Percentiles rank a stretch among this genome's conserved stretches.
These are phyloP conservation scores for Millerago galiae DNA, from an alignment of 805 yeast genomes.

Conservation along the genomic window DNA sequence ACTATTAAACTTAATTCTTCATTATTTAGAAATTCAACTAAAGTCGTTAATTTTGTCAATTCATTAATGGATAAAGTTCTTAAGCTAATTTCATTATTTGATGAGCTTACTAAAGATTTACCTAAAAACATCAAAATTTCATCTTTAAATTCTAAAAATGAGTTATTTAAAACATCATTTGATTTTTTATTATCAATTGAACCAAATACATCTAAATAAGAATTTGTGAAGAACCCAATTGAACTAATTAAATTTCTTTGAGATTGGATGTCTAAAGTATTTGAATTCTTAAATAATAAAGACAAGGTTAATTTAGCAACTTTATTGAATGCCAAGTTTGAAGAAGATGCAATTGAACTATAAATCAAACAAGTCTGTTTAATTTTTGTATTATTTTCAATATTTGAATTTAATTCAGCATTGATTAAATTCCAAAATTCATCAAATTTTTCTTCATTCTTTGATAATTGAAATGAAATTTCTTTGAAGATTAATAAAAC, in stretches of 20 bases:
- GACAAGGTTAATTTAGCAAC: constrained; percentile 44
- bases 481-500: constrained; percentile 40
- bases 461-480: constrained; percentile 33
- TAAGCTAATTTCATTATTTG: constrained; percentile 63
- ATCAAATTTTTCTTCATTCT: constrained; percentile 27
- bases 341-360: constrained; percentile 46
- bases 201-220: constrained; percentile 42
- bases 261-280: constrained; percentile 41
- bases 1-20: constrained; percentile 59
- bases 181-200: neutral
- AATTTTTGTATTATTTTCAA: constrained; percentile 45
- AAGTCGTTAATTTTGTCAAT: constrained; percentile 47
- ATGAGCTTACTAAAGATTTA: constrained; percentile 60
- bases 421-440: constrained; percentile 34
- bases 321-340: constrained; percentile 38
- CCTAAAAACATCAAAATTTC: constrained; percentile 60
- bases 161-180: constrained; percentile 22
- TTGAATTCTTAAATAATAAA: constrained; percentile 29
- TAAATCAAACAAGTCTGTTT: constrained; percentile 60
- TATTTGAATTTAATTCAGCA: constrained; percentile 49
- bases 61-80: constrained; percentile 62
- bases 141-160: constrained; percentile 50
- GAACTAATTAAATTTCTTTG: constrained; percentile 56
- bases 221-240: constrained; percentile 49
- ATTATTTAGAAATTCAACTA: constrained; percentile 40